phyloP scores from a whole-genome alignment of 2,329 filamentous ascomycete genomes.

The Rosellinia necatrix region DNA sequence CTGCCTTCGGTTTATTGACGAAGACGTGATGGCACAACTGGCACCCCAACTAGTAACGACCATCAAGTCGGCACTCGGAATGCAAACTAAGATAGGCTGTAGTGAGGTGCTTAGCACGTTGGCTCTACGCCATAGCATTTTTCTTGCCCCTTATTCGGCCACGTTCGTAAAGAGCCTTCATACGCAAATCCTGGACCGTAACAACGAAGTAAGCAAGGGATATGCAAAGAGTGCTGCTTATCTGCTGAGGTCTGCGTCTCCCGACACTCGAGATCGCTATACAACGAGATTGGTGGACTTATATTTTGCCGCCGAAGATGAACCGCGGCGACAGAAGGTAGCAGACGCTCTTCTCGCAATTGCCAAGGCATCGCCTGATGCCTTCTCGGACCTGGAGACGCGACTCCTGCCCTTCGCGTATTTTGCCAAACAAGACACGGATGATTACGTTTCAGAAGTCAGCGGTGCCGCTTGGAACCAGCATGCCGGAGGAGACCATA shows the following conservation, averaged over 20 bases:
- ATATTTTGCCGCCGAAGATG: constrained; percentile 83
- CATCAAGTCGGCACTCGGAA: constrained; percentile 84
- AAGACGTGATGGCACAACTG: constrained; percentile 74
- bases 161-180: constrained; percentile 77
- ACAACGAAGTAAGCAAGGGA: constrained; percentile 88
- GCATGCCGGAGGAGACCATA: constrained; percentile 82
- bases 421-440: constrained; percentile 81
- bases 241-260: constrained; percentile 65
- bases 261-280: constrained; percentile 56
- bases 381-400: constrained; percentile 77
- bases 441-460: constrained; percentile 77
- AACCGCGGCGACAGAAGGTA: constrained; percentile 72
- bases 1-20: constrained; percentile 82
- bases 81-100: constrained; percentile 93
- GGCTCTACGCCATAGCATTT: constrained; percentile 75
- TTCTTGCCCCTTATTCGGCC: constrained; percentile 77
- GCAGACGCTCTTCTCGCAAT: constrained; percentile 83
- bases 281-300: constrained; percentile 63
- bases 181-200: constrained; percentile 84
- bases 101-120: constrained; percentile 83
- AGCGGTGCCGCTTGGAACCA: constrained; percentile 88
- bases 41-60: constrained; percentile 74
- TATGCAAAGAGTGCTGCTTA: constrained; percentile 90
- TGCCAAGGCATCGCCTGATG: constrained; percentile 85
- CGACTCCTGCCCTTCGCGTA: constrained; percentile 85